Evolutionary conservation across 2,329 filamentous ascomycete genomes (phyloP), one percentile per base, ranked within the genome.

Genomic region (Aureobasidium sp.): DNA sequence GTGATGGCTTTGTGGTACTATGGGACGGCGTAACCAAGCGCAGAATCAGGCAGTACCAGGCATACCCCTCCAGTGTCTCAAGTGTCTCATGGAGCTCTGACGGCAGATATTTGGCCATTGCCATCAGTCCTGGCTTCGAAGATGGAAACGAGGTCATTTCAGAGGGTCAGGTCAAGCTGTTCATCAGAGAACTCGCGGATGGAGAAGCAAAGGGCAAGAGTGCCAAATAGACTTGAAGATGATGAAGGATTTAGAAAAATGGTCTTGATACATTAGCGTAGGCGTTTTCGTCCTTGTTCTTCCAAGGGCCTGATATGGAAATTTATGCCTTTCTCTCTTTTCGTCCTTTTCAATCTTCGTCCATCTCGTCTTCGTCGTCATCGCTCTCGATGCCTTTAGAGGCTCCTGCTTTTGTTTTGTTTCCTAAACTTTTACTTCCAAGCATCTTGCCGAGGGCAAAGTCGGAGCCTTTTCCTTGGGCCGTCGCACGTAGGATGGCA

Each of bases 1-100:
- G 92, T 34, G 92, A 97, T 71, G 90, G 91, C 39, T 89, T 92
- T 9, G 91, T 96, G n/a, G 90, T 90, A 5, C 77, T 97, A 47
- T 97, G 92, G 92, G 92, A 97, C 73, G 92, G 89, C 10, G 87
- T 92, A 69, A 89, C 90, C 62, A 97, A 96, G 84, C 83, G 92
- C 70, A 84, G 92, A 73, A 89, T 97, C 74, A 84, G 90, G 71
- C 90, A 95, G 72, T 96, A 96, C 74, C 90, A 92, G 70, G 89
- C 89, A 71, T 91, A 92, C 63, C 82, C 87, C 17, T 85, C 91
- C 47, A 91, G 87, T 70, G 85, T 97, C 8, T 87, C 89, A 10
- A 87, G 88, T 0, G 76, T 96, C 64, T 84, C 84, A 1, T 97
- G 96, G 73, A 91, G 87, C 43, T 79, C 78, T 1, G 87, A 94